Base-by-base conservation (phyloP, 2,329 filamentous ascomycete species). In the Fusarium pininemorale region DNA sequence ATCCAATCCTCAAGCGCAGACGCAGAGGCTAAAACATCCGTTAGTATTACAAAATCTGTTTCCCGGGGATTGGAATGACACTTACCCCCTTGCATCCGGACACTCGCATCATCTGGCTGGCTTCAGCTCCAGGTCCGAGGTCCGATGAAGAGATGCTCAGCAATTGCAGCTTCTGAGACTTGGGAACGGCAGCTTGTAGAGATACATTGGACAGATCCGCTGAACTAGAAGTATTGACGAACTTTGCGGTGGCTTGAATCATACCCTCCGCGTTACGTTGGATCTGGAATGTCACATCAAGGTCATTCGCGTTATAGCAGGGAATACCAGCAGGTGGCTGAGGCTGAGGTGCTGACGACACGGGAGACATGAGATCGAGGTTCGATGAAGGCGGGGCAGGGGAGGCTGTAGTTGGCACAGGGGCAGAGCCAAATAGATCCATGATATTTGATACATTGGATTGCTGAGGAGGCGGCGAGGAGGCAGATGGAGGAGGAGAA, bases 161-260 rank as follows among this genome's bases (percentile, higher is more conserved):
- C 74, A 99, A 85, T 81, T 98, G 95, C 78, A 99, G 84, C 82
- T 96, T 98, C 84, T 99, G 96, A 50, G 93, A 94, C 84, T 98
- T 99, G 14, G 96, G 96, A 61, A 99, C 96, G 2, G 96, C 96
- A 48, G 96, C 96, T 82, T 99, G 96, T 74, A 99, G 83, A 32
- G 94, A 94, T 37, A 98, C 93, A 51, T 89, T 90, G 22, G 91
- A 91, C 55, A 98, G 86, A 20, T 86, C 84, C 20, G 87, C 88
- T 37, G 92, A 90, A 66, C 87, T 87, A 20, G 91, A 92, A 0
- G 85, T 89, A 82, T 98, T 98, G 44, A 89, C 90, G 87, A 99
- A 99, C 14, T 91, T 91, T 22, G 95, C 95, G 56, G 92, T 87
- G 12, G 97, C 91, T 80, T 98, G 95, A 26, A 97, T 92, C 14